A percentile compares a stretch with the other conserved stretches of the same genome.
These are phyloP conservation scores for Gentiana dahurica DNA, from an alignment of 257 asterid species.

Conservation along the genomic window DNA sequence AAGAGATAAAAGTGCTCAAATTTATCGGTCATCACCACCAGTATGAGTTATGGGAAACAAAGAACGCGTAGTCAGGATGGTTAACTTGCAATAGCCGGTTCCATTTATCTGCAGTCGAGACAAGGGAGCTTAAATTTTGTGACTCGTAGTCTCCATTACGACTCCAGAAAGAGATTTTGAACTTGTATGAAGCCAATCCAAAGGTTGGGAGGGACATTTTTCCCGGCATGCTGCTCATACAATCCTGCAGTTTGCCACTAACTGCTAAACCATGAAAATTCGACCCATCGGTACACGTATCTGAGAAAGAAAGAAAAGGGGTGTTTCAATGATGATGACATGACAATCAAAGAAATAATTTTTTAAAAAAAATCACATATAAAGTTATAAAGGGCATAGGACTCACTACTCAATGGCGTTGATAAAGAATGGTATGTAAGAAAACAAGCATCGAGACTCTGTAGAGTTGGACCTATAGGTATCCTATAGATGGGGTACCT, in stretches of 20 bases:
- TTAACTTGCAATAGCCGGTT: conserved; percentile 51
- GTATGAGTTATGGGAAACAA: conserved; percentile 39
- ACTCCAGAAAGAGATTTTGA: conserved; percentile 47
- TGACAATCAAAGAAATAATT: not conserved
- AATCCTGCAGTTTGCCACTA: conserved; percentile 22
- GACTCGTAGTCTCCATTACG: conserved; percentile 35
- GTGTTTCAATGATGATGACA: not conserved
- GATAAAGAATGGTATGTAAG: conserved; percentile 77
- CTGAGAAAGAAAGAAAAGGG: conserved; percentile 5
- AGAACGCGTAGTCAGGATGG: conserved; percentile 70
- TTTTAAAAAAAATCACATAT: too few species aligned
- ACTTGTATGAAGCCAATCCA: conserved; percentile 81
- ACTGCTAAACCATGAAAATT: conserved; percentile 21
- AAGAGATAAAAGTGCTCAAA: not conserved
- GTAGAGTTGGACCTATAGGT: conserved; percentile 88
- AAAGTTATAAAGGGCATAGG: not conserved
- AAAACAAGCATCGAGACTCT: conserved; percentile 86
- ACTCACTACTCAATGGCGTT: conserved; percentile 53
- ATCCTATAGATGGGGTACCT: conserved; percentile 97
- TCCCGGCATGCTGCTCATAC: conserved; percentile 11
- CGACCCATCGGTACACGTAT: conserved; percentile 10
- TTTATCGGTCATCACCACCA: conserved; percentile 26
- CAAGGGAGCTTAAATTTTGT: conserved; percentile 48
- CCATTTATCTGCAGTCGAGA: conserved; percentile 69
- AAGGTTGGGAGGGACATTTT: conserved; percentile 53